Percentiles rank a stretch among this genome's conserved stretches.
Conservation (phyloP, 2,329 filamentous ascomycete genomes). For the Sporothrix mexicana region DNA sequence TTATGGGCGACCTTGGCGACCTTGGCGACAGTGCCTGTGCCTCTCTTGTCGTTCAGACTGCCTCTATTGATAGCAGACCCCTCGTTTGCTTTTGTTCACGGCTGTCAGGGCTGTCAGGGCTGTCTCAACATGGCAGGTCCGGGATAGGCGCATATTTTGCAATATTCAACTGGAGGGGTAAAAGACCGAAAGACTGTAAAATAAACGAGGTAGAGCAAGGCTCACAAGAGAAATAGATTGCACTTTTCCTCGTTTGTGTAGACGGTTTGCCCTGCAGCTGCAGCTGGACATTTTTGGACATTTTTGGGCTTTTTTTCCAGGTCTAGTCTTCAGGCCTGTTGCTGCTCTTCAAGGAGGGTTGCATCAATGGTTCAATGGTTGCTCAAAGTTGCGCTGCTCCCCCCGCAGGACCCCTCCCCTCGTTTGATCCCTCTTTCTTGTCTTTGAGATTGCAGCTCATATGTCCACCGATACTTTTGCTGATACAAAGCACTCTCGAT, state of each 20-base stretch:
- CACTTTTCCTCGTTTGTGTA: neutral
- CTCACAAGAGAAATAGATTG: neutral
- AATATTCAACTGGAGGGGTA: neutral
- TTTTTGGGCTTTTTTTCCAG: too few relatives aligned
- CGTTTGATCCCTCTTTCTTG: constrained; percentile 6
- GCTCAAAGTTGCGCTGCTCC: neutral
- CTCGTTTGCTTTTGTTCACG: neutral
- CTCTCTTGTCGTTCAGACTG: neutral
- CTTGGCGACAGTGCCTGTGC: neutral
- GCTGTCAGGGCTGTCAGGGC: neutral
- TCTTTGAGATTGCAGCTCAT: neutral
- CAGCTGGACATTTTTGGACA: constrained; percentile 1
- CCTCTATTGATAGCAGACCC: constrained; percentile 23
- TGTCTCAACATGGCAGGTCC: constrained; percentile 24
- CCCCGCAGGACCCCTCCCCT: constrained; percentile 15
- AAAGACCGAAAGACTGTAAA: neutral
- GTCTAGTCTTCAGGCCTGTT: neutral
- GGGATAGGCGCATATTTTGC: constrained; percentile 8
- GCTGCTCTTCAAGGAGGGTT: constrained; percentile 10
- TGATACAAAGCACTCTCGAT: too few relatives aligned
- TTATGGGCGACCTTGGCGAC: too few relatives aligned
- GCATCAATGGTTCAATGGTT: constrained; percentile 20
- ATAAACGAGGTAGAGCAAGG: neutral
- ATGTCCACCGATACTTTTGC: too few relatives aligned
- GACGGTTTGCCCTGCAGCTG: constrained; percentile 4